phyloP scores from a whole-genome alignment of 2,329 filamentous ascomycete species.

The Diaporthe aspalathi region DNA sequence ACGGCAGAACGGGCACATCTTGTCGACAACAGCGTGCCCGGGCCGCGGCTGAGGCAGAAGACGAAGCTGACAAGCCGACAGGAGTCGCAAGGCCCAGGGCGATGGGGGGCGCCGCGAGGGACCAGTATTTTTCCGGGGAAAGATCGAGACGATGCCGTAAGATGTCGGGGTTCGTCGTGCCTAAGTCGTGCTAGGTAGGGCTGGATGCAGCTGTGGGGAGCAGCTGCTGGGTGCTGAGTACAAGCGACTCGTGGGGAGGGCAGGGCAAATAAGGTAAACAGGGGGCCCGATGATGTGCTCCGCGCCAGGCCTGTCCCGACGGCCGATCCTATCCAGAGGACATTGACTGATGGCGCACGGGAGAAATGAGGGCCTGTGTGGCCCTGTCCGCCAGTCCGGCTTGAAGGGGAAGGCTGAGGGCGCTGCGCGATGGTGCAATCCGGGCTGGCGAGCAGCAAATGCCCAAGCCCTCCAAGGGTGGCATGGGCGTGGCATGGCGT shows the following conservation, averaged over 20 bases:
- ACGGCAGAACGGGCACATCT: neutral
- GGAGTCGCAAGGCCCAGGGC: neutral
- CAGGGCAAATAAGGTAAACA: constrained; percentile 31
- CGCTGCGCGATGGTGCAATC: constrained; percentile 28
- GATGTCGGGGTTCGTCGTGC: constrained; percentile 5
- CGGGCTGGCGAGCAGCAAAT: constrained; percentile 23
- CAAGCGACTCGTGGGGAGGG: constrained; percentile 13
- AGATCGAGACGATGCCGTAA: neutral
- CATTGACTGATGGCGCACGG: neutral
- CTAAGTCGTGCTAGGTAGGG: constrained; percentile 6
- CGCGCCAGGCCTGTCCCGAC: constrained; percentile 26
- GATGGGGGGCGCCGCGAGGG: neutral
- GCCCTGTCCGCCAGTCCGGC: neutral
- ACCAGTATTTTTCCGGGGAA: constrained; percentile 10
- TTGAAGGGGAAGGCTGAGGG: neutral
- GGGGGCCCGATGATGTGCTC: constrained; percentile 31
- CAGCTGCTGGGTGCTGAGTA: constrained; percentile 7
- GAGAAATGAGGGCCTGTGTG: constrained; percentile 6
- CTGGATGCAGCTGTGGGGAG: constrained; percentile 21
- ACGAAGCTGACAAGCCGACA: neutral
- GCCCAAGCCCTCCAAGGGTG: constrained; percentile 4
- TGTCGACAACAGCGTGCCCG: neutral
- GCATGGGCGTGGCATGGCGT: neutral
- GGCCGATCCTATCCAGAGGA: neutral
- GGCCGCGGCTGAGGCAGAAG: constrained; percentile 2